Evolutionary conservation across 768 basidiomycete genomes (phyloP), one percentile per base, ranked within the genome.

Genomic region (Amanita inopinata): DNA sequence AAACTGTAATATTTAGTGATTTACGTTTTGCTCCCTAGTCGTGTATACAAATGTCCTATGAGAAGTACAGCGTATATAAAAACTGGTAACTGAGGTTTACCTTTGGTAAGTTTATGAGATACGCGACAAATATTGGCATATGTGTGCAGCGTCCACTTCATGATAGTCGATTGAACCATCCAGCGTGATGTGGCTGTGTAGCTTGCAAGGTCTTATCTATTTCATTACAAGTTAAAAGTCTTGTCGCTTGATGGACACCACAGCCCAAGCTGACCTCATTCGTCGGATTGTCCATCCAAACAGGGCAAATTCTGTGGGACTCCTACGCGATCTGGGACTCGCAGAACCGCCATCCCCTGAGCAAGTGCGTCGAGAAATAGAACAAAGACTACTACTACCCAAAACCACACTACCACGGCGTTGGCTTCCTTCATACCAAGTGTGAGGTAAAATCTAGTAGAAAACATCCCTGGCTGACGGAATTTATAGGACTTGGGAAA

Each of bases 371-470:
- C 65, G 59, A 39, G 73, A 83, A 46, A 78, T 97, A 42, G 89
- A 94, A 56, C 67, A 78, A 47, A 76, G 76, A 46, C 64, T 94
- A 17, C 66, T 94, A 23, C 62, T 80, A 15, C 90, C 90, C 2
- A 77, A 74, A 35, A 67, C 70, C 33, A 67, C 59, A 24, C 61
- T 94, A 14, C 84, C 82, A 2, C 63, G 69, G 5, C 78, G 85
- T 46, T 85, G 83, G 76, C 66, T 94, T 37, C 70, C 80, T 40
- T 71, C 69, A 24, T 92, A 92, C 62, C 92, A 94, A 71, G 68
- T 83, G 93, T 94, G 63, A 50, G 78, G 52, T 40, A 40, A 30
- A 22, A 37, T n/a, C 31, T 42, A 38, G 20, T 25, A n/a, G 32
- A 36, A 8, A 8, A 41, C 48, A 40, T 49, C 33, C 25, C 32